Percentiles rank a stretch among this genome's conserved stretches.
These are phyloP conservation scores for Penicillium pulvis DNA, from an alignment of 495 filamentous ascomycete species.

Conservation along the genomic window DNA sequence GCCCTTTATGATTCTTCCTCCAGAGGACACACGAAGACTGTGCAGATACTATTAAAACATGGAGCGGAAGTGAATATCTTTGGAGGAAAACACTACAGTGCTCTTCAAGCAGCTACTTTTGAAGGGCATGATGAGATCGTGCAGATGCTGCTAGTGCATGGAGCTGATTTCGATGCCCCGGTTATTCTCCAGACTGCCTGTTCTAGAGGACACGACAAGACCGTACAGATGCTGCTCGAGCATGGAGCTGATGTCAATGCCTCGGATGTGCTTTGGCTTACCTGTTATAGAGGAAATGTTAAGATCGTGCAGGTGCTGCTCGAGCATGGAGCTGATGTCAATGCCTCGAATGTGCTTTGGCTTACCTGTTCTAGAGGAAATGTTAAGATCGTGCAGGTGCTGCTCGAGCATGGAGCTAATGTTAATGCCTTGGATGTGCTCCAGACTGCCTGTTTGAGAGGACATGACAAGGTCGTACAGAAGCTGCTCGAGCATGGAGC, in stretches of 20 bases:
- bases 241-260: neutral
- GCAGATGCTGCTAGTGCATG: neutral
- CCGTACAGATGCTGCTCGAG: neutral
- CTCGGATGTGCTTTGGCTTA: neutral
- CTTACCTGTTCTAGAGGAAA: neutral
- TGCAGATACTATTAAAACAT: neutral
- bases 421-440: slow-evolving; percentile 1
- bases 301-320: neutral
- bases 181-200: too few relatives aligned
- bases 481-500: too few relatives aligned
- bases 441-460: too few relatives aligned
- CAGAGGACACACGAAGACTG: neutral
- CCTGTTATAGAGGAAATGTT: neutral
- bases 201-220: too few relatives aligned
- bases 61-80: neutral
- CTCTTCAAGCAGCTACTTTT: slow-evolving; percentile 2
- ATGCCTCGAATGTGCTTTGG: neutral
- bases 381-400: neutral
- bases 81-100: neutral
- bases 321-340: neutral
- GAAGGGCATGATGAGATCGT: slow-evolving; percentile 15
- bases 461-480: too few relatives aligned
- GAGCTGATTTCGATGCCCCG: neutral
- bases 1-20: neutral
- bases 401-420: neutral